Percentiles rank a stretch among this genome's conserved stretches.
These are phyloP conservation scores for Vachellia pachyceras DNA, from an alignment of 306 rosid species.

Conservation along the genomic window DNA sequence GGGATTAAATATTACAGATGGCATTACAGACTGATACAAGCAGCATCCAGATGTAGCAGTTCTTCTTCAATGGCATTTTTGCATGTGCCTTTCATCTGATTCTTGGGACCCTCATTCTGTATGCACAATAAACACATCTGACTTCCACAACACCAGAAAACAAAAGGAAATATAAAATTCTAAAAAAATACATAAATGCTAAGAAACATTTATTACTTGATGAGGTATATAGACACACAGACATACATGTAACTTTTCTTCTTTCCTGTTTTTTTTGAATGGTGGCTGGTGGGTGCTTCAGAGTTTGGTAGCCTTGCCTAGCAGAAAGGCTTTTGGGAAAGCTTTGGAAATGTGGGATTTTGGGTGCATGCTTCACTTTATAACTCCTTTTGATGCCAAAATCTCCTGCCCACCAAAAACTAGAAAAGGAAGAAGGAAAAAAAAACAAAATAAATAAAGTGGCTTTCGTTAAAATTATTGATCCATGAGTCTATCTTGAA, in stretches of 20 bases:
- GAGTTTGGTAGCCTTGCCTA: background rate
- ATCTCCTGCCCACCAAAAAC: constrained; percentile 33
- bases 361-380: constrained; percentile 51
- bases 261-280: background rate
- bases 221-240: too few relatives aligned
- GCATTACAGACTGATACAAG: constrained; percentile 16
- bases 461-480: constrained; percentile 32
- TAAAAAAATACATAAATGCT: too few relatives aligned
- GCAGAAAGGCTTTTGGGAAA: constrained; percentile 26
- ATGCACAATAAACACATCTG: constrained; percentile 1
- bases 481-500: background rate
- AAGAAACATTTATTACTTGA: too few relatives aligned
- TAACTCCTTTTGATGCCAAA: constrained; percentile 55
- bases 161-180: background rate
- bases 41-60: constrained; percentile 37
- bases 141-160: background rate
- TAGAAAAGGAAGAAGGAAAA: background rate
- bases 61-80: constrained; percentile 38
- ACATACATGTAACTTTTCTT: constrained; percentile 21
- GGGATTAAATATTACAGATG: constrained; percentile 41
- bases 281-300: too few relatives aligned
- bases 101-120: constrained; percentile 48
- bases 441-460: background rate
- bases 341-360: constrained; percentile 52
- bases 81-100: constrained; percentile 62